Conservation (phyloP, 2,329 filamentous ascomycete genomes). For the Calonectria pauciramosa region DNA sequence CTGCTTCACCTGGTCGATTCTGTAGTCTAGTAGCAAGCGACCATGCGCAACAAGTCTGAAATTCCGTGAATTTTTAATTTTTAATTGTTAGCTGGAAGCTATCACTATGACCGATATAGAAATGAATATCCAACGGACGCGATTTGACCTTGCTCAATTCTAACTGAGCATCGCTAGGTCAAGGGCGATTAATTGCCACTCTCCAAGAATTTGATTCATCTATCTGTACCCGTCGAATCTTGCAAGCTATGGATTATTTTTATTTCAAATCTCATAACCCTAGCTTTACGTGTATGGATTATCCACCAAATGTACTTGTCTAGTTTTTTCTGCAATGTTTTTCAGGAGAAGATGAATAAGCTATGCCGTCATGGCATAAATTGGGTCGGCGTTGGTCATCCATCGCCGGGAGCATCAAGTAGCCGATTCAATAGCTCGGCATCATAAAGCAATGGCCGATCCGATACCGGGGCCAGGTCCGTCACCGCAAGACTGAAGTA, state of each 20-base stretch:
- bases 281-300: background rate
- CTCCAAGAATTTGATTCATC: no score
- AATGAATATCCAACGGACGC: no score
- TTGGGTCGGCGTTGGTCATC: background rate
- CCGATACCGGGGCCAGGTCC: background rate
- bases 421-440: background rate
- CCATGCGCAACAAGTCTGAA: no score
- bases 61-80: no score
- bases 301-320: background rate
- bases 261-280: background rate
- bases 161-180: no score
- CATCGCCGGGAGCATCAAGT: background rate
- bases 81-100: no score
- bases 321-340: no score
- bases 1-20: background rate
- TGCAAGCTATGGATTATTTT: background rate
- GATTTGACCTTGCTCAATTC: no score
- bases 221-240: background rate
- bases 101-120: no score
- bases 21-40: background rate
- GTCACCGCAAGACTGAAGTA: background rate
- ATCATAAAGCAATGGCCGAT: background rate
- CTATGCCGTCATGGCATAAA: background rate
- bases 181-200: no score
- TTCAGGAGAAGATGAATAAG: accelerated